Evolutionary conservation across 2,329 filamentous ascomycete species (phyloP).

Genomic region (Aspergillus floridensis): DNA sequence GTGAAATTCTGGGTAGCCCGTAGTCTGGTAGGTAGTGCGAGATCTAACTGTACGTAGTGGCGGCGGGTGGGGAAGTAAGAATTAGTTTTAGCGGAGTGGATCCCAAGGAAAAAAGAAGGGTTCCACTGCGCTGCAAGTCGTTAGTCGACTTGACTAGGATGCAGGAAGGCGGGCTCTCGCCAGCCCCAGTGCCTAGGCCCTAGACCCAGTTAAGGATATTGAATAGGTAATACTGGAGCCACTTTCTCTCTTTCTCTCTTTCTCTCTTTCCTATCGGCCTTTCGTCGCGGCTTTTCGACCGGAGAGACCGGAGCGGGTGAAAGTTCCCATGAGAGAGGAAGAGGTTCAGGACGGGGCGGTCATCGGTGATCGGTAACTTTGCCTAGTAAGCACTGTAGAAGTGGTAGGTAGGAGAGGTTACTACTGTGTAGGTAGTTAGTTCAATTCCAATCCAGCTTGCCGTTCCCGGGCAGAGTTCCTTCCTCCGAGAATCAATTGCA

Average conservation of each 20-base stretch:
- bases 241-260: not conserved
- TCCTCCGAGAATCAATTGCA: not conserved
- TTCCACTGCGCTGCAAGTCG: constrained; percentile 8
- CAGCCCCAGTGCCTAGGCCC: constrained; percentile 6
- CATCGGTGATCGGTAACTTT: too few species aligned
- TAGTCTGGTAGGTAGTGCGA: not conserved
- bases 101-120: not conserved
- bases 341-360: not conserved
- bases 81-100: not conserved
- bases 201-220: not conserved
- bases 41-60: constrained; percentile 4
- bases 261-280: not conserved
- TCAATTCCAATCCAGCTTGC: not conserved
- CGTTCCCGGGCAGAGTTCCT: not conserved
- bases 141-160: not conserved
- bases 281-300: not conserved
- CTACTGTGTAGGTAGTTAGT: too few species aligned
- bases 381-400: too few species aligned
- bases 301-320: constrained; percentile 2
- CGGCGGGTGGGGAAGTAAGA: not conserved
- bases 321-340: not conserved
- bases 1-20: constrained; percentile 9
- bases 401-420: too few species aligned
- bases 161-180: not conserved
- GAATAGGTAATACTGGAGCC: not conserved